Percentiles rank a stretch among this genome's conserved stretches.
These are phyloP conservation scores for Solanum ossicruentum DNA, from an alignment of 257 asterid genomes.

Conservation along the genomic window DNA sequence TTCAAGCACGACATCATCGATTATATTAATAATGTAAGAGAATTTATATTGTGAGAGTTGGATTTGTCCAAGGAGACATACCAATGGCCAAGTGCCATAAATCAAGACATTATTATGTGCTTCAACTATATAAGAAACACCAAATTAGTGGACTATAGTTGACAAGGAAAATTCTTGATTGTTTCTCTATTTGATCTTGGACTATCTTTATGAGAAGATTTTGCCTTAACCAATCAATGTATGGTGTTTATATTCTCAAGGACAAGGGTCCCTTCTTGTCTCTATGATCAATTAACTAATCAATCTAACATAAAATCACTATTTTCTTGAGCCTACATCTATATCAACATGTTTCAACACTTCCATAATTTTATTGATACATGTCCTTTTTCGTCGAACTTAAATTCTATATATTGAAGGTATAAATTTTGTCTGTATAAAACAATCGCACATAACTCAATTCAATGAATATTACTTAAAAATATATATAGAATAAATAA, in stretches of 20 bases:
- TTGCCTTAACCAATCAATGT: background rate
- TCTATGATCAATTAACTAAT: slow-evolving; percentile 7
- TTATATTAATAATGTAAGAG: background rate
- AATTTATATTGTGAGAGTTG: background rate
- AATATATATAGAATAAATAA: background rate
- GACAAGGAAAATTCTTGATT: background rate
- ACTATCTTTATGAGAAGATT: background rate
- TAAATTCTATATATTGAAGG: background rate
- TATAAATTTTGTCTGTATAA: background rate
- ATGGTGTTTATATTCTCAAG: slow-evolving; percentile 4
- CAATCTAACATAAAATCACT: background rate
- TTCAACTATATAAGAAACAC: background rate
- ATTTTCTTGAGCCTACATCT: background rate
- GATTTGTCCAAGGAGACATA: background rate
- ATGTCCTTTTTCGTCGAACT: background rate
- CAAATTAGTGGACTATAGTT: background rate
- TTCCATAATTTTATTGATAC: background rate
- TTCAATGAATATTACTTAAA: background rate
- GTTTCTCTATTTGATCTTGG: background rate
- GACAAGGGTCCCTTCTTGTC: slow-evolving; percentile 11
- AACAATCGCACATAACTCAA: background rate
- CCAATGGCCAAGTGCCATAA: background rate
- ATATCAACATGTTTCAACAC: background rate
- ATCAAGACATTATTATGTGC: background rate
- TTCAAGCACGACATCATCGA: no score